These are phyloP conservation scores for Plasmodium cynomolgi DNA, from an alignment of 169 alveolate species.

Conservation along the genomic window DNA sequence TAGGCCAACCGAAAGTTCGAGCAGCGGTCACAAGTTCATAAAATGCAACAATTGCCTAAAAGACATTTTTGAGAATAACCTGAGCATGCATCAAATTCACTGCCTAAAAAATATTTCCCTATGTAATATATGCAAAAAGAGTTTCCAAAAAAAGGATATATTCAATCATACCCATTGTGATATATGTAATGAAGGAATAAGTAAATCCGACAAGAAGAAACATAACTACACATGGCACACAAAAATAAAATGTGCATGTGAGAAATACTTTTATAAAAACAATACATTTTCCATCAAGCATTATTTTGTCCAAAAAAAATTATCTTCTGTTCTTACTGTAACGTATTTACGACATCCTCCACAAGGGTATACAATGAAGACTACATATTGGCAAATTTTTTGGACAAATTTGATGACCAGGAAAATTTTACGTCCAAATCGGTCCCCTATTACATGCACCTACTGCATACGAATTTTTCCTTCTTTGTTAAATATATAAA, in stretches of 20 bases:
- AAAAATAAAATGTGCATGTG: slow-evolving; percentile 55
- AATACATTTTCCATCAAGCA: slow-evolving; percentile 55
- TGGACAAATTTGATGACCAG: slow-evolving; percentile 28
- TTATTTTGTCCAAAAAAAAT: slow-evolving; percentile 68
- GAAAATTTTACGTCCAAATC: slow-evolving; percentile 6
- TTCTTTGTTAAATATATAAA: slow-evolving; percentile 38
- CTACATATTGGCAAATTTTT: slow-evolving; percentile 38
- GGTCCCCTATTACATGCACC: slow-evolving; percentile 9
- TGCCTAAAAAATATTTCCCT: slow-evolving; percentile 40
- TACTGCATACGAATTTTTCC: slow-evolving; percentile 21
- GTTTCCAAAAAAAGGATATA: slow-evolving; percentile 21
- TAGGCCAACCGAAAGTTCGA: background rate
- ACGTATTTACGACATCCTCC: slow-evolving; percentile 19
- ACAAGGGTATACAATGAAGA: slow-evolving; percentile 47
- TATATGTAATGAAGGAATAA: slow-evolving; percentile 59
- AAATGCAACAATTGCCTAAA: slow-evolving; percentile 54
- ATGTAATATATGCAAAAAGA: slow-evolving; percentile 54
- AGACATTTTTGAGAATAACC: slow-evolving; percentile 30
- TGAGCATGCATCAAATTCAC: slow-evolving; percentile 51
- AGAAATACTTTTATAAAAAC: slow-evolving; percentile 55
- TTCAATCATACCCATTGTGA: slow-evolving; percentile 49
- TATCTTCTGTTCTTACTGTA: slow-evolving; percentile 39
- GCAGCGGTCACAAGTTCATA: background rate
- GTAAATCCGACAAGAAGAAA: background rate
- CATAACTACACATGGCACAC: slow-evolving; percentile 58